phyloP scores from a whole-genome alignment of 2,329 filamentous ascomycete genomes.

The Pseudogymnoascus pannorum region DNA sequence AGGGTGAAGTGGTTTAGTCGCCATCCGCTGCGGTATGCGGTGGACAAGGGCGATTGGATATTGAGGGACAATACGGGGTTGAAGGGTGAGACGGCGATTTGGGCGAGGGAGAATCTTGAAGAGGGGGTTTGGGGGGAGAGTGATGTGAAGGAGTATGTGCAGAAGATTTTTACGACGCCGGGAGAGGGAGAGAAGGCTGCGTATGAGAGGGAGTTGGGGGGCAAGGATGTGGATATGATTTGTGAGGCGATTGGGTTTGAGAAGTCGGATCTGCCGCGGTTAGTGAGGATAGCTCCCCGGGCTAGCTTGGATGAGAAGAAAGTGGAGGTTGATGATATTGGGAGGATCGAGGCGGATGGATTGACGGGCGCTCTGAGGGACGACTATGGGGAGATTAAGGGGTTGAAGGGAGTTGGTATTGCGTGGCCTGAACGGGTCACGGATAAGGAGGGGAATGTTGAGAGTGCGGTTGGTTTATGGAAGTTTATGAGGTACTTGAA shows the following conservation, averaged over 20 bases:
- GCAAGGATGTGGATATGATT: conserved; percentile 37
- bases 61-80: conserved; percentile 58
- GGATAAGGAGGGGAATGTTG: conserved; percentile 54
- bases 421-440: conserved; percentile 54
- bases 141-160: conserved; percentile 22
- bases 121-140: conserved; percentile 36
- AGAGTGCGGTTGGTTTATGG: conserved; percentile 54
- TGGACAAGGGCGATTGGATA: conserved; percentile 56
- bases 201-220: conserved; percentile 40
- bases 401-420: conserved; percentile 54
- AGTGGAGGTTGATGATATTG: conserved; percentile 9
- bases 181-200: conserved; percentile 34
- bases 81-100: conserved; percentile 53
- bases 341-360: conserved; percentile 29
- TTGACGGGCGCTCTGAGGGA: conserved; percentile 41
- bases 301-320: conserved; percentile 21
- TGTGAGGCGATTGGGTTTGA: conserved; percentile 52
- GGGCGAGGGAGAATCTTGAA: conserved; percentile 52
- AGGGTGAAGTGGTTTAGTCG: conserved; percentile 56
- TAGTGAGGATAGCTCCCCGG: conserved; percentile 24
- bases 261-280: conserved; percentile 40
- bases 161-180: conserved; percentile 23
- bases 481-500: conserved; percentile 60
- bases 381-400: conserved; percentile 30
- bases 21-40: conserved; percentile 53